phyloP scores from a whole-genome alignment of 1,139 yeast species.

The Saccharomyces hybrid region DNA sequence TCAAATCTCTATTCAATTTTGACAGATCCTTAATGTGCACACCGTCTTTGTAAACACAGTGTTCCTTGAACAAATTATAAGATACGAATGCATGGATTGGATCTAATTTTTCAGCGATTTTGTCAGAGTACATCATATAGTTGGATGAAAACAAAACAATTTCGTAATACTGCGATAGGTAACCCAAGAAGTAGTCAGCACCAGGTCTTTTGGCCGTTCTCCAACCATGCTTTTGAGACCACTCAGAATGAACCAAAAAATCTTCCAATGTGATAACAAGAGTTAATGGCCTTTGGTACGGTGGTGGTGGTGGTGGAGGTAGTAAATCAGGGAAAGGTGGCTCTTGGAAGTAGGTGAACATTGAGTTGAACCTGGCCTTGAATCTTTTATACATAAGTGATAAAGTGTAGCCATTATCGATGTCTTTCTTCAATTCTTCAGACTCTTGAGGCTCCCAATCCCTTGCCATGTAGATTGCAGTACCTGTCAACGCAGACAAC shows the following conservation, averaged over 20 bases:
- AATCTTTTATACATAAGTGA: constrained; percentile 60
- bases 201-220: constrained; percentile 99
- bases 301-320: constrained; percentile 89
- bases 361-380: constrained; percentile 60
- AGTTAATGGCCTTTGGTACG: constrained; percentile 88
- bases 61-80: constrained; percentile 84
- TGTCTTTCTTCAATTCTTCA: constrained; percentile 42
- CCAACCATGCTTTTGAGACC: constrained; percentile 95
- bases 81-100: constrained; percentile 87
- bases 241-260: constrained; percentile 78
- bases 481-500: constrained; percentile 56
- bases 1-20: constrained; percentile 82
- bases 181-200: constrained; percentile 89
- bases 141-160: constrained; percentile 83
- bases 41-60: constrained; percentile 79
- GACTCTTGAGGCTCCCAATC: constrained; percentile 82
- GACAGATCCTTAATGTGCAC: constrained; percentile 75
- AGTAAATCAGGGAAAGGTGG: constrained; percentile 89
- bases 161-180: constrained; percentile 91
- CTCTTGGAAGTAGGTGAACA: constrained; percentile 80
- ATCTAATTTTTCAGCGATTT: constrained; percentile 77
- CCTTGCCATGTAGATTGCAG: constrained; percentile 63
- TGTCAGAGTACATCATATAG: constrained; percentile 80
- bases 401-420: constrained; percentile 65
- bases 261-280: constrained; percentile 86